phyloP scores from a whole-genome alignment of 768 basidiomycete genomes.

The Boletus rex-veris region DNA sequence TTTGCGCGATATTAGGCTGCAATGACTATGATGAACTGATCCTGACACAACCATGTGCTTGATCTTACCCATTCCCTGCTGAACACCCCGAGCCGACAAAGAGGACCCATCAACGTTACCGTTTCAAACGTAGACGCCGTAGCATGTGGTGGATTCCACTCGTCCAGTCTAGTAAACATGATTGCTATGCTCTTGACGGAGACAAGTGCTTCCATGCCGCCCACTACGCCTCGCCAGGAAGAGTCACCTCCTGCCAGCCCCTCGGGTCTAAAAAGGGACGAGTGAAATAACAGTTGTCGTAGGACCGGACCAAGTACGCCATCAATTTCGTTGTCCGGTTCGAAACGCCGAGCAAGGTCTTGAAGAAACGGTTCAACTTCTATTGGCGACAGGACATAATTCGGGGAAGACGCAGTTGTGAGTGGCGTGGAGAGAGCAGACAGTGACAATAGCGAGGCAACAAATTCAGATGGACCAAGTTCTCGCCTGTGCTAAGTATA shows the following conservation, averaged over 20 bases:
- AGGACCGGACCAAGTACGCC: slow-evolving; percentile 77
- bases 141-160: slow-evolving; percentile 66
- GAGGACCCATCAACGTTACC: slow-evolving; percentile 73
- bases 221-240: slow-evolving; percentile 82
- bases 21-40: slow-evolving; percentile 1
- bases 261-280: slow-evolving; percentile 59
- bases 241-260: slow-evolving; percentile 71
- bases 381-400: slow-evolving; percentile 53
- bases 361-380: slow-evolving; percentile 80
- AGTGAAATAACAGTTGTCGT: slow-evolving; percentile 56
- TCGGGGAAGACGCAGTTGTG: slow-evolving; percentile 42
- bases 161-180: slow-evolving; percentile 71
- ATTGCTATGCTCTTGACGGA: slow-evolving; percentile 79
- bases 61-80: slow-evolving; percentile 78
- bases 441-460: slow-evolving; percentile 75
- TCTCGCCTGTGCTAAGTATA: slow-evolving; percentile 46
- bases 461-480: slow-evolving; percentile 76
- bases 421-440: slow-evolving; percentile 68
- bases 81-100: slow-evolving; percentile 82
- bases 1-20: slow-evolving; percentile 70
- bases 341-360: slow-evolving; percentile 80
- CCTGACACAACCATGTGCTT: too few relatives aligned
- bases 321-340: slow-evolving; percentile 74
- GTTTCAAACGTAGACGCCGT: slow-evolving; percentile 61
- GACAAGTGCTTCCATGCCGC: slow-evolving; percentile 76